phyloP scores from a whole-genome alignment of 2,329 filamentous ascomycete species.

The Ophiostoma piceae region DNA sequence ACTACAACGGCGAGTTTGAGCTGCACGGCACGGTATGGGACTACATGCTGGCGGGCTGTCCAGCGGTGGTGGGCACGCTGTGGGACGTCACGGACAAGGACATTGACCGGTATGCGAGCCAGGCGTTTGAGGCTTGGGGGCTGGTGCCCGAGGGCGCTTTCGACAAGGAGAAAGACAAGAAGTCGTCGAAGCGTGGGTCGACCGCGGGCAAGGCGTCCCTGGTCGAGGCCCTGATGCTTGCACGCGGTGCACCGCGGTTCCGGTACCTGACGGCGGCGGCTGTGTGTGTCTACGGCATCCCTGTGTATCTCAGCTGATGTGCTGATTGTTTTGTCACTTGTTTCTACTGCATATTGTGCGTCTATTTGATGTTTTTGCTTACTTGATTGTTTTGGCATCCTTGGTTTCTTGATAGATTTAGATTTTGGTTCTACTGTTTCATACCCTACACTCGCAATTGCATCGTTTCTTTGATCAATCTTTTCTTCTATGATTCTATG shows the following conservation, averaged over 20 bases:
- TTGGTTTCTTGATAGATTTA: background rate
- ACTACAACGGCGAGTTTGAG: slow-evolving; percentile 80
- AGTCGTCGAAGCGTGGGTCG: background rate
- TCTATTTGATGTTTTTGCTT: background rate
- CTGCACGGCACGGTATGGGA: slow-evolving; percentile 85
- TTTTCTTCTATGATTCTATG: too few species aligned
- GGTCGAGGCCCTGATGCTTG: slow-evolving; percentile 73
- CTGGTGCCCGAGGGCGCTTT: slow-evolving; percentile 51
- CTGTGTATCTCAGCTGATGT: slow-evolving; percentile 61
- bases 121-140: slow-evolving; percentile 81
- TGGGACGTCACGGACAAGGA: slow-evolving; percentile 99
- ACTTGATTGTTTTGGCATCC: background rate
- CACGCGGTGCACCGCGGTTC: slow-evolving; percentile 75
- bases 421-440: background rate
- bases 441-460: background rate
- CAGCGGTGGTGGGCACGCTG: slow-evolving; percentile 82
- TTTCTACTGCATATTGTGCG: background rate
- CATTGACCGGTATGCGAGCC: slow-evolving; percentile 84
- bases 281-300: slow-evolving; percentile 90
- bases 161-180: slow-evolving; percentile 29
- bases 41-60: slow-evolving; percentile 82
- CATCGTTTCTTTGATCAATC: background rate
- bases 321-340: background rate
- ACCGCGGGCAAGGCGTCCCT: slow-evolving; percentile 46
- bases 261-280: slow-evolving; percentile 90